These are phyloP conservation scores for Conringia planisiliqua DNA, from an alignment of 345 rosid species.

Conservation along the genomic window DNA sequence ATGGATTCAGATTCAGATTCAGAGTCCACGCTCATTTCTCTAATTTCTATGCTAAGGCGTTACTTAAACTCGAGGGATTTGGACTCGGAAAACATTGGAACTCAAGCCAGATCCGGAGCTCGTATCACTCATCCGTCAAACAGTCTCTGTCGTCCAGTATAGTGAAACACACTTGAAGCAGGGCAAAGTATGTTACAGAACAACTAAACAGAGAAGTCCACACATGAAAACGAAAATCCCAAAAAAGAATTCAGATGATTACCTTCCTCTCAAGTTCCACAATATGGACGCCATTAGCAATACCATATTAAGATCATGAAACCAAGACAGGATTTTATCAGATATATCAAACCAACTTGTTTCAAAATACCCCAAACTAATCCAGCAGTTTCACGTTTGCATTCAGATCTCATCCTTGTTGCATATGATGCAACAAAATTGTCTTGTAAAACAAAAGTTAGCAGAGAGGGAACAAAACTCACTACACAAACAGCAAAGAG, in stretches of 20 bases:
- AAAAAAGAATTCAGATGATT: conserved; percentile 9
- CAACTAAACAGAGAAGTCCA: neutral
- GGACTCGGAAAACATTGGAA: neutral
- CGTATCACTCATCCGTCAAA: neutral
- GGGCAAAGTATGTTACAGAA: neutral
- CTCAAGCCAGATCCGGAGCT: neutral
- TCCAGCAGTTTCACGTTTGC: neutral
- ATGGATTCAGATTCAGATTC: neutral
- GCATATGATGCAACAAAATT: neutral
- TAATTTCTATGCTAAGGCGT: neutral
- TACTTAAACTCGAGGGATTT: too few species aligned
- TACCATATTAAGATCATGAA: neutral
- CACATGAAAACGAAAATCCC: neutral
- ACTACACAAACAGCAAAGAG: conserved; percentile 1
- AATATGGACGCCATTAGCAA: conserved; percentile 29
- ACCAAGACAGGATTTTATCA: neutral
- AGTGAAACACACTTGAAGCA: too few species aligned
- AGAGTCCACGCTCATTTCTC: neutral
- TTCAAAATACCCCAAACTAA: neutral
- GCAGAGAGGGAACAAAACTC: neutral
- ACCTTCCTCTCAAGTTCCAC: conserved; percentile 97
- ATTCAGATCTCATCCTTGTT: neutral
- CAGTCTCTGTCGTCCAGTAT: neutral
- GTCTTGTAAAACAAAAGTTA: neutral
- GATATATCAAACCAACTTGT: neutral